Conservation (phyloP, 768 basidiomycete genomes). For the Clavaria fumosa region DNA sequence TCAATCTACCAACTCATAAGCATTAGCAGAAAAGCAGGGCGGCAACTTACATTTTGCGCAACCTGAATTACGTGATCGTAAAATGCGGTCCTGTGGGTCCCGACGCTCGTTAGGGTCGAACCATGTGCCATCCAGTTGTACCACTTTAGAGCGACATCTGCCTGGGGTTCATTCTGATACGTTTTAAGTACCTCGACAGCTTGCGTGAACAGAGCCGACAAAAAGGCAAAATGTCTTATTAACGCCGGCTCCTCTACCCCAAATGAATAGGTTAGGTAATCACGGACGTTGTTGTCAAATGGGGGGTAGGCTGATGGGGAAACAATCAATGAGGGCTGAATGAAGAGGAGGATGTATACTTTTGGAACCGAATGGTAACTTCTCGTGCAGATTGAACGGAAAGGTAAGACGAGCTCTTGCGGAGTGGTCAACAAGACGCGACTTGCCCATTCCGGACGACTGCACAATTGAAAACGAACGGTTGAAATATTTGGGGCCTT, state of each 20-base stretch:
- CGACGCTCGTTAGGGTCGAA: background rate
- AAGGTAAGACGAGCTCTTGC: too few species aligned
- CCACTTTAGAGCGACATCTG: background rate
- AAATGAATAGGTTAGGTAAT: background rate
- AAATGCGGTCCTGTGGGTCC: background rate
- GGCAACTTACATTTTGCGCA: background rate
- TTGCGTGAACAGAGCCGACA: background rate
- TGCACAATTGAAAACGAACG: too few species aligned
- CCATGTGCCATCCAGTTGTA: slow-evolving; percentile 1
- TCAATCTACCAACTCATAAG: slow-evolving; percentile 1
- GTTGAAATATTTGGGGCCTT: too few species aligned
- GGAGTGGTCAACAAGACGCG: too few species aligned
- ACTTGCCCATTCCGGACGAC: too few species aligned
- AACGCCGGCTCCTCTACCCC: background rate
- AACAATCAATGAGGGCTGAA: background rate
- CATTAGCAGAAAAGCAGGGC: background rate
- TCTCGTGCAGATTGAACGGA: too few species aligned
- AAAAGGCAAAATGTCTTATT: background rate
- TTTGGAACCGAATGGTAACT: too few species aligned
- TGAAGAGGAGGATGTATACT: background rate
- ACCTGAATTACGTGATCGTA: background rate
- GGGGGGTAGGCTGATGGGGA: slow-evolving; percentile 1
- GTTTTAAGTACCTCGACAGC: background rate
- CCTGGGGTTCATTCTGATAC: background rate
- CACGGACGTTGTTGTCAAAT: slow-evolving; percentile 1